Evolutionary conservation across 2,329 filamentous ascomycete species (phyloP).

Genomic region (Cytospora paraplurivora): DNA sequence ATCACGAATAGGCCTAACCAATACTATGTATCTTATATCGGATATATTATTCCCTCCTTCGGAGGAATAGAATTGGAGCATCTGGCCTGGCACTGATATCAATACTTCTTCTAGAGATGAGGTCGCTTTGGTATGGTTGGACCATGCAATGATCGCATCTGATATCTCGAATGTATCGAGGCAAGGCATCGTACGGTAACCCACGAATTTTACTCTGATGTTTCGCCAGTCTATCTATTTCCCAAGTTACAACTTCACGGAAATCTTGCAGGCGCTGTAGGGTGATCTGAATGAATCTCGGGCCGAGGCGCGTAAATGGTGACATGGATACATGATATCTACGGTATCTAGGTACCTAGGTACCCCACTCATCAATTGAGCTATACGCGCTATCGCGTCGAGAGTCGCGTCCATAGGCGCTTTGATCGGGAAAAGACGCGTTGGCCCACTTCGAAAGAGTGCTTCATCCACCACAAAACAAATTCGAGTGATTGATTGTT

Average conservation of each 20-base stretch:
- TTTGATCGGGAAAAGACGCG: not conserved
- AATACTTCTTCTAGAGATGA: no score
- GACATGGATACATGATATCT: not conserved
- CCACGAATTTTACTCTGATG: not conserved
- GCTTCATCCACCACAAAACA: not conserved
- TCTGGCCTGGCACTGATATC: no score
- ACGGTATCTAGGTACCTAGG: not conserved
- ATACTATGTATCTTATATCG: no score
- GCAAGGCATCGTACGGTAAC: not conserved
- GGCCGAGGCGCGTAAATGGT: constrained; percentile 14
- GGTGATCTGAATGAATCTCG: constrained; percentile 4
- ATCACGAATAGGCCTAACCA: no score
- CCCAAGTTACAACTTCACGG: not conserved
- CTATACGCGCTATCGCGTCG: not conserved
- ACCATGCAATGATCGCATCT: not conserved
- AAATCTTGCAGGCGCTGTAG: not conserved
- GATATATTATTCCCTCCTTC: no score
- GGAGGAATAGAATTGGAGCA: no score
- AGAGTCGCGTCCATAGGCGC: not conserved
- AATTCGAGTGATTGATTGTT: not conserved
- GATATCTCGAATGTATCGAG: not conserved
- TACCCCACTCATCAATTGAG: constrained; percentile 5
- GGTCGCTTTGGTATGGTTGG: not conserved
- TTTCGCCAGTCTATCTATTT: not conserved
- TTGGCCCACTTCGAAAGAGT: constrained; percentile 4